Evolutionary conservation across 2,329 filamentous ascomycete genomes (phyloP).

Genomic region (Ophiostoma fasciatum): DNA sequence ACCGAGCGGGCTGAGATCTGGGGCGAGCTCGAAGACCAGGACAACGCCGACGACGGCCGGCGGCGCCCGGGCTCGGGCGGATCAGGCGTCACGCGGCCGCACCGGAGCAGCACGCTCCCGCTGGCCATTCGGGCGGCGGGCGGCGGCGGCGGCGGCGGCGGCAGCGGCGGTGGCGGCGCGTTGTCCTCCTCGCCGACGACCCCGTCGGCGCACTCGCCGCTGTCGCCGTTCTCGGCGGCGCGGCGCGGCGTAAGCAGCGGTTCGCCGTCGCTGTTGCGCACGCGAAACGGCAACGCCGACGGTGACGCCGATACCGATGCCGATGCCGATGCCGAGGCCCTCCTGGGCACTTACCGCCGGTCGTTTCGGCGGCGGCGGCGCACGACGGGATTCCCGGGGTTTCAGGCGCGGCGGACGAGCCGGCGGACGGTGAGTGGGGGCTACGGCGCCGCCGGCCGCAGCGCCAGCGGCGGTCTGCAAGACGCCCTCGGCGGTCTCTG

Average conservation of each 20-base stretch:
- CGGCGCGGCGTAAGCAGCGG: conserved; percentile 20
- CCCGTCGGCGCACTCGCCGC: conserved; percentile 1
- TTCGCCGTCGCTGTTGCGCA: conserved; percentile 9
- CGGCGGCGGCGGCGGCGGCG: too few species aligned
- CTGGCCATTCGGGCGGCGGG: too few species aligned
- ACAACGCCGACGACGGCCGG: conserved; percentile 16
- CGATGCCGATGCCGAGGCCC: conserved; percentile 13
- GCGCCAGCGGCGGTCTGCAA: conserved; percentile 24
- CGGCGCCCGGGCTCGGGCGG: conserved; percentile 14
- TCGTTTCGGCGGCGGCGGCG: conserved; percentile 32
- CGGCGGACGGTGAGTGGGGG: conserved; percentile 16
- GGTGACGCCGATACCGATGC: neutral
- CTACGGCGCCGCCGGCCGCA: neutral
- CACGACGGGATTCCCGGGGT: conserved; percentile 47
- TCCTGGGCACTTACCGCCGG: conserved; percentile 3
- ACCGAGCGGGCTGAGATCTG: conserved; percentile 68
- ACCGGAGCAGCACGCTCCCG: conserved; percentile 35
- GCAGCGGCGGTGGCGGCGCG: too few species aligned
- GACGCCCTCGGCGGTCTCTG: conserved; percentile 37
- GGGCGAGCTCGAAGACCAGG: conserved; percentile 72
- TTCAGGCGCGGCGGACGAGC: conserved; percentile 35
- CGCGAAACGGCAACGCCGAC: conserved; percentile 10
- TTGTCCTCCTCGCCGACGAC: too few species aligned
- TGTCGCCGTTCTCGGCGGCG: conserved; percentile 15
- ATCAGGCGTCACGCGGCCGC: conserved; percentile 17